Base-by-base conservation (phyloP, 257 asterid genomes). In the Handroanthus guayacan region DNA sequence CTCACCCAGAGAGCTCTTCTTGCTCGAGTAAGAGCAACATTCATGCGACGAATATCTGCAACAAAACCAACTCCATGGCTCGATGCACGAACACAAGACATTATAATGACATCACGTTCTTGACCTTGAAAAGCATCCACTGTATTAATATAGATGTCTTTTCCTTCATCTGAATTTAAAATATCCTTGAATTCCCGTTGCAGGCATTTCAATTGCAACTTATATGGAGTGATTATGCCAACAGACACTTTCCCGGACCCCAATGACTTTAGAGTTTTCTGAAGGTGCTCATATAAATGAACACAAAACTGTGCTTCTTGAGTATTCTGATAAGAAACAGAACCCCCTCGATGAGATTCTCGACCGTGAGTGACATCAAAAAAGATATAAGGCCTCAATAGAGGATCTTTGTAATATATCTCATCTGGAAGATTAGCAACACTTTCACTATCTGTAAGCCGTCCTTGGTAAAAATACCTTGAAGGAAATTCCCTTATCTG, bases 61-160 rank as follows among this genome's bases (percentile, higher is more conserved):
- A 95, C 99, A 78, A 93, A 95, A 50, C 99, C 99, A 60, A 95
- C 97, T 60, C 99, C 99, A 72, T 91, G 96, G 67, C 85, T 76
- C 20, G 99, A 93, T 12, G 99, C 98, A 75, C 97, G 98, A 45
- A 95, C 99, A 52, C 98, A 95, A 54, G 99, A 95, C 98, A 95
- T 95, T 36, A 95, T 95, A 74, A 95, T 91, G 68, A 95, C 97
- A 82, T 95, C 99, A 20, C 99, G 96, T 82, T 95, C 99, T 82
- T 95, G 99, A 69, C 99, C 98, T 84, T 95, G 99, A 87, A 95
- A 95, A 68, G 98, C 99, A 78, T 95, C 99, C 62, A 95, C 99
- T 39, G 98, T 95, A 73, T 95, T 95, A 52, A 95, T 95, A 79
- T 95, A 95, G 38, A 95, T 90, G 69, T 91, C 97, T 65, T 95